Evolutionary conservation across 371 early-diverging fungal species (phyloP), one percentile per base, ranked within the genome.

Genomic region (Gilbertella persicaria): DNA sequence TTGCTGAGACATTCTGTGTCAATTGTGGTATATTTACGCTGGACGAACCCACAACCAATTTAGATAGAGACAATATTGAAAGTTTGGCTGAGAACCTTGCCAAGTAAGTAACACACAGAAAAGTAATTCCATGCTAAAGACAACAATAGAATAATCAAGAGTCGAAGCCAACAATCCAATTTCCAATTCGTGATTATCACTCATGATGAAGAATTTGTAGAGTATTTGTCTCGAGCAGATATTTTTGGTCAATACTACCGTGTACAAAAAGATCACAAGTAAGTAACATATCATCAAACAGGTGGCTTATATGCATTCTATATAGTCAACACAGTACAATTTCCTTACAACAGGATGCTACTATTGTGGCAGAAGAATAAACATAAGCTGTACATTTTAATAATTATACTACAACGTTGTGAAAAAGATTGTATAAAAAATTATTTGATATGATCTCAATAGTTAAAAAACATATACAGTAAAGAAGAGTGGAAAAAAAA

Each of bases 41-140:
- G 43, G 99, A 99, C 72, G 99, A 99, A 63, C 99, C 99, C 0
- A 99, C 99, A 0, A 99, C 99, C 0, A 99, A 99, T 69, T 73
- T 99, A 17, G 99, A 99, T 71, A 80, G 85, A 37, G 95, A 84
- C 6, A 99, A 99, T 66, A 91, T 99, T 39, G 83, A 89, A 52
- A 90, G 90, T 49, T 76, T 99, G 53, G 99, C 99, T 0, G 73
- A 77, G 23, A 91, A 91, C 20, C 69, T 99, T 14, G 82, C 80
- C 19, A 74, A 74, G 90, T 92, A 80, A 67, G 20, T 16, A 20
- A 14, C 5, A n/a, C 2, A 4, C 0, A 25, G 2, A 12, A 5
- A 35, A 13, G 17, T 21, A 1, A 24, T 1, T 19, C 16, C 16
- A 5, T 21, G 1, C 0, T 16, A 7, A 33, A 23, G 2, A 3